phyloP scores from a whole-genome alignment of 2,329 filamentous ascomycete species.

The Aciculosporium take region DNA sequence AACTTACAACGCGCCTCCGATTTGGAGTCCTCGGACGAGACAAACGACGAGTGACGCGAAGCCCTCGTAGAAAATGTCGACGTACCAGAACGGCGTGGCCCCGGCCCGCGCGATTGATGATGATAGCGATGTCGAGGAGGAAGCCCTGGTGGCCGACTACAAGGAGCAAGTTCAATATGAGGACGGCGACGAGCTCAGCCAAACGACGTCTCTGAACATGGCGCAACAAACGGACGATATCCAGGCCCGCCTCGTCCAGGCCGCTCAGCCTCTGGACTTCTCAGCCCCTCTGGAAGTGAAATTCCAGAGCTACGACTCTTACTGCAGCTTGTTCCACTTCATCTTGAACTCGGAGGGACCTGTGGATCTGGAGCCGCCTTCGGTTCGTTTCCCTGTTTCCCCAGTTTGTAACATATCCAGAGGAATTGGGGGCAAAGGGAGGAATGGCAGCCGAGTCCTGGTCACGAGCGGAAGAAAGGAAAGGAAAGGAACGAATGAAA shows the following conservation, averaged over 20 bases:
- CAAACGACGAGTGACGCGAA: conserved; percentile 17
- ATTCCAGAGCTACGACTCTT: conserved; percentile 97
- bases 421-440: background rate
- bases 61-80: conserved; percentile 36
- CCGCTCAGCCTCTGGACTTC: conserved; percentile 90
- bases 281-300: conserved; percentile 91
- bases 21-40: conserved; percentile 9
- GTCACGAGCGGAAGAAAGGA: conserved; percentile 1
- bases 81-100: conserved; percentile 46
- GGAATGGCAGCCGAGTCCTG: background rate
- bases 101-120: conserved; percentile 51
- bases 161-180: conserved; percentile 92
- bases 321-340: conserved; percentile 98
- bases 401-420: background rate
- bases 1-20: conserved; percentile 9
- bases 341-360: conserved; percentile 99
- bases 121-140: conserved; percentile 92
- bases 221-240: conserved; percentile 76
- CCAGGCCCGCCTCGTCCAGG: conserved; percentile 78
- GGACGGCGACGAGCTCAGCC: conserved; percentile 68
- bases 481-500: background rate
- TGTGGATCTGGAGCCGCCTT: conserved; percentile 90
- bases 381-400: conserved; percentile 42
- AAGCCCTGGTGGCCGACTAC: conserved; percentile 90
- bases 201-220: conserved; percentile 53